Conservation (phyloP, 208 protist genomes). For the Crithidia expoeki region DNA sequence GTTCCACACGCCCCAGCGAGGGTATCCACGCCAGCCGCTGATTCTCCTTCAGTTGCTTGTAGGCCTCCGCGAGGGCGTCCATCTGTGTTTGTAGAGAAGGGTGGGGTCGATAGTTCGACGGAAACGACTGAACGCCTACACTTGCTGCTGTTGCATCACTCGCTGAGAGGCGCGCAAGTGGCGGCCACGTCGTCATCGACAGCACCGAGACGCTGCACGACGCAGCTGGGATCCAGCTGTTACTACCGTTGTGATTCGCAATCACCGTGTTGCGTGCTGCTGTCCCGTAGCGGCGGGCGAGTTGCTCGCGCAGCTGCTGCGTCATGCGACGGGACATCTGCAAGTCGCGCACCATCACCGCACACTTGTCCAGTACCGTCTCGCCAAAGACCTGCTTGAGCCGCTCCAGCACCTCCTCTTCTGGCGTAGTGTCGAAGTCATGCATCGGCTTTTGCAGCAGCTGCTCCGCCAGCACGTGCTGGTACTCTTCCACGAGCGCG, state of each 20-base stretch:
- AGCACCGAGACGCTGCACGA: slow-evolving; percentile 71
- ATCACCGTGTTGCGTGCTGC: neutral
- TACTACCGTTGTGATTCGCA: no score
- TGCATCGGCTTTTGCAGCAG: slow-evolving; percentile 74
- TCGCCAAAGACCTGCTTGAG: slow-evolving; percentile 87
- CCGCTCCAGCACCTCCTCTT: slow-evolving; percentile 88
- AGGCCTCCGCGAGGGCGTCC: slow-evolving; percentile 56
- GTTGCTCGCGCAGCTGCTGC: slow-evolving; percentile 57
- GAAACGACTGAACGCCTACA: slow-evolving; percentile 30
- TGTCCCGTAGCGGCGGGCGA: neutral
- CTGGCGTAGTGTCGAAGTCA: slow-evolving; percentile 79
- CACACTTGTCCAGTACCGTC: slow-evolving; percentile 66
- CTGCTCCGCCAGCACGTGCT: slow-evolving; percentile 65
- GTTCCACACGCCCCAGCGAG: slow-evolving; percentile 59
- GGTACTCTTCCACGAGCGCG: slow-evolving; percentile 78
- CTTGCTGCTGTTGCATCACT: slow-evolving; percentile 19
- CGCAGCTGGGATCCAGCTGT: neutral
- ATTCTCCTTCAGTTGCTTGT: slow-evolving; percentile 62
- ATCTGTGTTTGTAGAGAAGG: slow-evolving; percentile 59
- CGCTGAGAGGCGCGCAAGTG: slow-evolving; percentile 20
- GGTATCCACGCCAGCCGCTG: slow-evolving; percentile 76
- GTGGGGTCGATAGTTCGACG: slow-evolving; percentile 58
- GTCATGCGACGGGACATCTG: slow-evolving; percentile 79
- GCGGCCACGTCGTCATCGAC: slow-evolving; percentile 77
- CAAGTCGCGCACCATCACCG: slow-evolving; percentile 87